Conservation (phyloP, 805 yeast genomes). For the Zygotorulaspora chibaensis region DNA sequence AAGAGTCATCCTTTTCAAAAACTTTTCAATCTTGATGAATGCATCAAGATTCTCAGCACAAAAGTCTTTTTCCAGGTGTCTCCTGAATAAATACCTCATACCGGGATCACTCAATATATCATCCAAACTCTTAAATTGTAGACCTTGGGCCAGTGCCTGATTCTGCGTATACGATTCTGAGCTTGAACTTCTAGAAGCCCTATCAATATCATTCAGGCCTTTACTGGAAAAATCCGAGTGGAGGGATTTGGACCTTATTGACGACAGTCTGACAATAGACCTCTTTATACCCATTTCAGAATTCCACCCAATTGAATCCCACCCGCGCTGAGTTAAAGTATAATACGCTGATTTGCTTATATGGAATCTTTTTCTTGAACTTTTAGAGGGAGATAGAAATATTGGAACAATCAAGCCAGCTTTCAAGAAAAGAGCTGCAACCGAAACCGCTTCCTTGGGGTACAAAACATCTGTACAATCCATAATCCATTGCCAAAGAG, state of each 20-base stretch:
- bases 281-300: constrained; percentile 7
- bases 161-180: background rate
- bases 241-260: background rate
- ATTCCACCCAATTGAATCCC: constrained; percentile 34
- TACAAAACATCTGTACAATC: constrained; percentile 77
- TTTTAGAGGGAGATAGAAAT: constrained; percentile 34
- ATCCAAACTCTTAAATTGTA: constrained; percentile 22
- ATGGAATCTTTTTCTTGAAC: constrained; percentile 29
- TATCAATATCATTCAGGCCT: background rate
- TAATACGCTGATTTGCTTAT: constrained; percentile 41
- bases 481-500: constrained; percentile 80
- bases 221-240: no score
- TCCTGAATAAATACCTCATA: constrained; percentile 57
- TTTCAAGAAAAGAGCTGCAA: constrained; percentile 49
- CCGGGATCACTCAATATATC: constrained; percentile 71
- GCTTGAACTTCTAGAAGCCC: background rate
- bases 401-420: constrained; percentile 47
- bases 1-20: constrained; percentile 44
- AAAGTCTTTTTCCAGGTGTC: constrained; percentile 57
- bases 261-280: constrained; percentile 1
- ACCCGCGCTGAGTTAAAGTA: constrained; percentile 42
- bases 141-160: background rate
- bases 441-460: constrained; percentile 47
- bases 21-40: constrained; percentile 53
- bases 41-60: constrained; percentile 79